Evolutionary conservation across 441 rosid species (phyloP).

Genomic region (Theobroma grandiflorum): DNA sequence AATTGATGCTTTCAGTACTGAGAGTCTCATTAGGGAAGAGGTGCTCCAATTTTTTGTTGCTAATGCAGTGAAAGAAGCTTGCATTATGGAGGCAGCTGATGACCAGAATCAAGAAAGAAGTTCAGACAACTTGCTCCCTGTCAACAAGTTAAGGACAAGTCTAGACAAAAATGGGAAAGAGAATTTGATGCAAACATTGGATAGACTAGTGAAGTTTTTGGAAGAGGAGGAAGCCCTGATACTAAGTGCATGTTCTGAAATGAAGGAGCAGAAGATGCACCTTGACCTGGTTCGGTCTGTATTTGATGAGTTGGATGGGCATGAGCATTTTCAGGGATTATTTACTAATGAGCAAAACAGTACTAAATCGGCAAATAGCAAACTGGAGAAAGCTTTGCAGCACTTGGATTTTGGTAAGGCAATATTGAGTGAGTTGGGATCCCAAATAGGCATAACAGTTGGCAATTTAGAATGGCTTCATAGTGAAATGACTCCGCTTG

Average conservation of each 20-base stretch:
- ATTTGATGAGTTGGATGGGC: slow-evolving; percentile 23
- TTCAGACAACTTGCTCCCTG: slow-evolving; percentile 20
- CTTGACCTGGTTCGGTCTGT: slow-evolving; percentile 13
- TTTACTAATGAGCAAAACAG: slow-evolving; percentile 32
- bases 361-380: slow-evolving; percentile 28
- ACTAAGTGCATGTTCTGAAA: slow-evolving; percentile 24
- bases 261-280: slow-evolving; percentile 10
- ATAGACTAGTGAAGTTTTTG: slow-evolving; percentile 1
- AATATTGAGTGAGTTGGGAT: slow-evolving; percentile 28
- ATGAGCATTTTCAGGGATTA: slow-evolving; percentile 10
- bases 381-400: slow-evolving; percentile 36
- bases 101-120: not conserved
- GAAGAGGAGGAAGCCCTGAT: slow-evolving; percentile 27
- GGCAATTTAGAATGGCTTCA: slow-evolving; percentile 21
- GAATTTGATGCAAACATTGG: slow-evolving; percentile 22
- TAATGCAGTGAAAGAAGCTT: slow-evolving; percentile 36
- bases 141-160: slow-evolving; percentile 22
- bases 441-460: slow-evolving; percentile 15
- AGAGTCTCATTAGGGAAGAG: slow-evolving; percentile 40
- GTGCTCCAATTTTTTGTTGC: slow-evolving; percentile 23
- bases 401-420: slow-evolving; percentile 36
- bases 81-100: slow-evolving; percentile 15
- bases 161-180: slow-evolving; percentile 18
- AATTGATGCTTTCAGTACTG: slow-evolving; percentile 28
- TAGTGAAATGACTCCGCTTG: slow-evolving; percentile 15